Conservation (phyloP, 176 grass and related monocot genomes). For the Oryza australiensis region DNA sequence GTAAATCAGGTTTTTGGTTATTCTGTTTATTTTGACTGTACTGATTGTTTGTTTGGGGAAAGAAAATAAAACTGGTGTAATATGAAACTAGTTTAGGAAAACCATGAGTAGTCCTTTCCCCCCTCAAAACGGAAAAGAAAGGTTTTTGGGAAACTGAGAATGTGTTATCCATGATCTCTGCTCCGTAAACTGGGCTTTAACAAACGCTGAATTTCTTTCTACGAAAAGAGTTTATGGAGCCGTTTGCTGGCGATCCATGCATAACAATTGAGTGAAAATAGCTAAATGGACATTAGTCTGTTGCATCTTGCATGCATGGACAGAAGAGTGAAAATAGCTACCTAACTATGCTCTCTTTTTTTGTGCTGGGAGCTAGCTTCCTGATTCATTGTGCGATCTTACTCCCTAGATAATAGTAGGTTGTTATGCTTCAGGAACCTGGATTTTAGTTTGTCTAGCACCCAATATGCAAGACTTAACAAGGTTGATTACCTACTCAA, state of each 20-base stretch:
- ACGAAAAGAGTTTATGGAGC: background rate
- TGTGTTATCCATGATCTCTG: background rate
- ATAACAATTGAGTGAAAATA: background rate
- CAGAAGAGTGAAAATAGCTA: background rate
- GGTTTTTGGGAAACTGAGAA: background rate
- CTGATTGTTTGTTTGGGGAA: too few relatives aligned
- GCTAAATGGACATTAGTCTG: background rate
- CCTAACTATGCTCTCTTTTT: background rate
- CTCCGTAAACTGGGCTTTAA: background rate
- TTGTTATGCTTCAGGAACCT: slow-evolving; percentile 15
- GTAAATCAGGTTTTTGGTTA: too few relatives aligned
- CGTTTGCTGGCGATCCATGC: slow-evolving; percentile 5
- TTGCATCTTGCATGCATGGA: background rate
- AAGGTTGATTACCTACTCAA: too few relatives aligned
- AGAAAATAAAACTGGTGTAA: too few relatives aligned
- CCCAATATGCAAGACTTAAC: background rate
- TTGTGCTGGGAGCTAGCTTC: background rate
- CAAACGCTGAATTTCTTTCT: background rate
- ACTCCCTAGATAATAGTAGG: background rate
- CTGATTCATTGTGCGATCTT: background rate
- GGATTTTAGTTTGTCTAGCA: background rate
- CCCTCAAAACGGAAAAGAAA: background rate
- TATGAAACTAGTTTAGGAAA: background rate
- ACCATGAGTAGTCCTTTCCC: background rate
- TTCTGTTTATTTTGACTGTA: too few relatives aligned